These are phyloP conservation scores for Chiua sp. DNA, from an alignment of 1,284 basidiomycete species.

Conservation along the genomic window DNA sequence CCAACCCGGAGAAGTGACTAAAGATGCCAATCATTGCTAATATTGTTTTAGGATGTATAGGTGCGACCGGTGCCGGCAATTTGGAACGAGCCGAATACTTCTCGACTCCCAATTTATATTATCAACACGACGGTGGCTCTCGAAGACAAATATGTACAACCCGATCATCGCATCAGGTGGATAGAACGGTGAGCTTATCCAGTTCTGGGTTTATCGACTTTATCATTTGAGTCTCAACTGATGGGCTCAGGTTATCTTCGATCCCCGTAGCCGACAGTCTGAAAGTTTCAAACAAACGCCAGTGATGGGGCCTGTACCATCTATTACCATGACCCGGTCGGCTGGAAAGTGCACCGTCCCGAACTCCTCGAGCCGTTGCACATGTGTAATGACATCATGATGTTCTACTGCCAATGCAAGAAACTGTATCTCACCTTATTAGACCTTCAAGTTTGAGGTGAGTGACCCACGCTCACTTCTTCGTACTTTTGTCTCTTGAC, in stretches of 20 bases:
- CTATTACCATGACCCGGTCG: background rate
- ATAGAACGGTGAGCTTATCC: background rate
- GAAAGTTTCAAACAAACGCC: background rate
- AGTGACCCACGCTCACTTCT: background rate
- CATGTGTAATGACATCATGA: no score
- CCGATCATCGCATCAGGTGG: background rate
- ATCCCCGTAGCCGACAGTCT: background rate
- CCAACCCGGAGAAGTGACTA: no score
- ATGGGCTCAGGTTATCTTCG: background rate
- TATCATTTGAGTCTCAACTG: background rate
- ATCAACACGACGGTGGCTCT: background rate
- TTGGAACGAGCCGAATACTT: no score
- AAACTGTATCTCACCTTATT: background rate
- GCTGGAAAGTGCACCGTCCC: background rate
- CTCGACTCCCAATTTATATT: background rate
- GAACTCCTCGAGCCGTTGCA: background rate
- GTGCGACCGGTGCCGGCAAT: background rate
- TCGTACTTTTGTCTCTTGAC: background rate
- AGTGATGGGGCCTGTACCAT: background rate
- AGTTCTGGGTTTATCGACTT: background rate
- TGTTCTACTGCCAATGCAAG: no score
- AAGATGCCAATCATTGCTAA: background rate
- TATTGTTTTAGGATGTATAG: background rate
- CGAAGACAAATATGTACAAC: background rate
- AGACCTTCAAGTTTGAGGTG: background rate